Base-by-base conservation (phyloP, 2,329 filamentous ascomycete genomes). In the Fusarium oligoseptatum region DNA sequence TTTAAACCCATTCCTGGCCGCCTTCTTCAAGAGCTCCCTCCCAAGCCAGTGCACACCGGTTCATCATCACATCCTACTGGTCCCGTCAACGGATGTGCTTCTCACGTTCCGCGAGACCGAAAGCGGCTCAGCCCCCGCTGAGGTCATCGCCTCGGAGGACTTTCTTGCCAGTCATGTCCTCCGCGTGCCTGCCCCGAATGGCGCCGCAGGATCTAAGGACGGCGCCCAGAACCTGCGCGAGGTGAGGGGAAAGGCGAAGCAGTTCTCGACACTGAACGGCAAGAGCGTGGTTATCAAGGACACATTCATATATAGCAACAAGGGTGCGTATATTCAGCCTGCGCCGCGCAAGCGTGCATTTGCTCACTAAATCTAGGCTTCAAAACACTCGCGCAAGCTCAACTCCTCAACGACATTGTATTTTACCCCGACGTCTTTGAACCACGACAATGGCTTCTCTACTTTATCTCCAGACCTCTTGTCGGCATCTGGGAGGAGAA, bases 11-110 rank as follows among this genome's bases (percentile, higher is more conserved):
- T 98, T 98, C 87, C 90, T 99, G 85, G 93, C 94, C 88, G 95
- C 96, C 89, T 98, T 99, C 92, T 98, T 98, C 90, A 95, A 95
- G 88, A 98, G 95, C 90, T 92, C 94, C 84, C 90, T 98, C 82
- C 93, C 94, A 78, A 88, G 93, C 80, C 96, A 98, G 92, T 98
- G 97, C 88, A 91, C 92, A 74, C 95, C 97, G 65, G 90, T 95
- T 75, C 93, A 97, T 84, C 94, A 97, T 83, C 94, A 98, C 88
- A 92, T 99, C 79, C 90, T 99, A 66, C 92, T 99, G 61, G 96
- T 98, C 41, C 97, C 97, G 56, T 93, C 94, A 64, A 98, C 96
- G 81, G 96, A 98, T 85, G 93, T 95, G 77, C 92, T 99, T 80
- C 90, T 98, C 80, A 94, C 93, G 80, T 92, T 91, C 82, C 94